phyloP scores from a whole-genome alignment of 208 protist genomes.

The Leishmania amazonensis region DNA sequence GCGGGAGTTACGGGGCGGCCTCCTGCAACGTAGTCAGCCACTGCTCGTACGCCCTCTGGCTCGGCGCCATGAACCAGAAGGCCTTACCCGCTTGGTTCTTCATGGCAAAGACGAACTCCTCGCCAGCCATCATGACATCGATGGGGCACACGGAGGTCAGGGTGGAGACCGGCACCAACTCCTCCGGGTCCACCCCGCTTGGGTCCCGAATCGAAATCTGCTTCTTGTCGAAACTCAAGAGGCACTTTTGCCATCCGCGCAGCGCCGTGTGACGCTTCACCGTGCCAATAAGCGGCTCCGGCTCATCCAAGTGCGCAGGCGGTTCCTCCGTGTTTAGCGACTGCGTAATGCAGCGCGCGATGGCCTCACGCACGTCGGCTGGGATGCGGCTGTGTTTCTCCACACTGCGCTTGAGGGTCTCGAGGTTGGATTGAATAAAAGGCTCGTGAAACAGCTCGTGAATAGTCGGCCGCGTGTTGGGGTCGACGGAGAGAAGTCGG shows the following conservation, averaged over 20 bases:
- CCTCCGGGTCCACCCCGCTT: slow-evolving; percentile 38
- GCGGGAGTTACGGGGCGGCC: slow-evolving; percentile 41
- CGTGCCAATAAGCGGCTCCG: slow-evolving; percentile 41
- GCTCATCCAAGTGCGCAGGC: slow-evolving; percentile 18
- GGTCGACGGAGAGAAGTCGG: slow-evolving; percentile 63
- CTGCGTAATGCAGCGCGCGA: slow-evolving; percentile 61
- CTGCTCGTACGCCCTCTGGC: slow-evolving; percentile 47
- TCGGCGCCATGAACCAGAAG: slow-evolving; percentile 76
- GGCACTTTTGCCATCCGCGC: slow-evolving; percentile 80
- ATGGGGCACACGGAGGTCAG: slow-evolving; percentile 88
- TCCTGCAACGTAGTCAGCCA: slow-evolving; percentile 72
- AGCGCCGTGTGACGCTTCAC: slow-evolving; percentile 77
- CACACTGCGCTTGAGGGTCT: slow-evolving; percentile 79
- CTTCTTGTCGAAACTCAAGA: slow-evolving; percentile 57
- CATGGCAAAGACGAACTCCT: slow-evolving; percentile 84
- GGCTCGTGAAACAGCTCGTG: slow-evolving; percentile 70
- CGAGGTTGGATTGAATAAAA: slow-evolving; percentile 61
- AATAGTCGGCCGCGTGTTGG: slow-evolving; percentile 59
- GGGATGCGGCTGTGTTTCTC: slow-evolving; percentile 75
- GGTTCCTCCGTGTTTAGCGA: slow-evolving; percentile 47
- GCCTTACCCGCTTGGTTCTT: slow-evolving; percentile 84
- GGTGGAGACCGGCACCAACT: slow-evolving; percentile 51
- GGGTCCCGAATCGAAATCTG: slow-evolving; percentile 47
- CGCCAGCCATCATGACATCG: slow-evolving; percentile 66
- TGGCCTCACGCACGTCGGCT: slow-evolving; percentile 53